Conservation (phyloP, 2,329 filamentous ascomycete genomes). For the Thielaviopsis ethacetica region DNA sequence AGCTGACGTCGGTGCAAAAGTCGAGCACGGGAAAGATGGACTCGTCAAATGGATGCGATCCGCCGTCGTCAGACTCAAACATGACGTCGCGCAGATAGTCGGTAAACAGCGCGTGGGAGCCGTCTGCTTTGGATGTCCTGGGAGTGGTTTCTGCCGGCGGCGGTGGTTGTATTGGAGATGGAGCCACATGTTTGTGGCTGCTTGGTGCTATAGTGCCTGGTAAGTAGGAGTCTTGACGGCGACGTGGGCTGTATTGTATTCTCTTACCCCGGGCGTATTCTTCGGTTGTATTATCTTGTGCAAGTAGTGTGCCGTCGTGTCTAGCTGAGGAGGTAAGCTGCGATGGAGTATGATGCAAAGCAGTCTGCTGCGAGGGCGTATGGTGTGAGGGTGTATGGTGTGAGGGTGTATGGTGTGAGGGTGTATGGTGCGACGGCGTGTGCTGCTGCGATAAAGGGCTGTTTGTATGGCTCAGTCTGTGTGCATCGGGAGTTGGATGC, state of each 20-base stretch:
- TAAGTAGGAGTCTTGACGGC: not conserved
- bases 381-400: not conserved
- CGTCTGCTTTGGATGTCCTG: not conserved
- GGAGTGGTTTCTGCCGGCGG: not conserved
- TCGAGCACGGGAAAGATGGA: slow-evolving; percentile 30
- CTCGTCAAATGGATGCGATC: slow-evolving; percentile 21
- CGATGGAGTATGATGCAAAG: not conserved
- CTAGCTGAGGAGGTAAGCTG: not conserved
- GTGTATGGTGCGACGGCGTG: not conserved
- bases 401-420: not conserved
- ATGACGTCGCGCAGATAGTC: slow-evolving; percentile 35
- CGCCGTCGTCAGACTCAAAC: slow-evolving; percentile 27
- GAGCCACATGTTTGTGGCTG: not conserved
- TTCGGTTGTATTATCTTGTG: not conserved
- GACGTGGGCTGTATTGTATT: not conserved
- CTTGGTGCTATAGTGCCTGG: not conserved
- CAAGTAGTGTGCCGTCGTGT: not conserved
- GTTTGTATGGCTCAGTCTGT: not conserved
- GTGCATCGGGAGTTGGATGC: not conserved
- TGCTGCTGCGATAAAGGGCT: not conserved
- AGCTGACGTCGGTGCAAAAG: slow-evolving; percentile 31
- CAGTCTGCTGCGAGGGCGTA: not conserved
- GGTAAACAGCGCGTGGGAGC: slow-evolving; percentile 25
- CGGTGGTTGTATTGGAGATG: not conserved
- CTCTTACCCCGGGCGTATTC: not conserved